phyloP scores from a whole-genome alignment of 2,329 filamentous ascomycete genomes.

The Lomentospora prolificans region DNA sequence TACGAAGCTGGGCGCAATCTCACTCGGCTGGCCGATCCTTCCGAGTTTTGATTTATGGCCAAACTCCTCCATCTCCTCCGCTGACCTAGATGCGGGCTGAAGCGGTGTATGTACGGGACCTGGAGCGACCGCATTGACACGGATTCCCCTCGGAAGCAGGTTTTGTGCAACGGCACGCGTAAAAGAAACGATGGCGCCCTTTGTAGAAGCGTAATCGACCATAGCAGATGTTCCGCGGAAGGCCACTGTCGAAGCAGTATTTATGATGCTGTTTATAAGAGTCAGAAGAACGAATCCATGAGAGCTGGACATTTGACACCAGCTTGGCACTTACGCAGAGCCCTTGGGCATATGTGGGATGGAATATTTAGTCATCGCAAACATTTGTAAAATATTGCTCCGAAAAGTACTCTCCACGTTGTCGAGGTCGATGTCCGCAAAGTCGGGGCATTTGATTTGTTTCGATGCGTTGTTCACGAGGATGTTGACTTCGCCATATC shows the following conservation, averaged over 20 bases:
- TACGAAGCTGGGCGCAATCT: conserved; percentile 30
- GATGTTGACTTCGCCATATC: conserved; percentile 30
- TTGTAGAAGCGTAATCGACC: conserved; percentile 47
- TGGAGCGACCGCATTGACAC: conserved; percentile 38
- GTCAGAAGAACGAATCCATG: background rate
- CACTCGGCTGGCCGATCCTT: conserved; percentile 31
- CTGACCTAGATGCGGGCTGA: conserved; percentile 30
- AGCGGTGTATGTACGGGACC: conserved; percentile 34
- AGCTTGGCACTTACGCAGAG: conserved; percentile 28
- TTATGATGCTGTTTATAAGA: conserved; percentile 46
- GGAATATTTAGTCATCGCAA: conserved; percentile 48
- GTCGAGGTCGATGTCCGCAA: conserved; percentile 43
- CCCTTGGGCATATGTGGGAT: conserved; percentile 44
- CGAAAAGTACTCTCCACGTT: conserved; percentile 46
- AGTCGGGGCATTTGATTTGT: conserved; percentile 42
- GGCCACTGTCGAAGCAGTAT: conserved; percentile 42
- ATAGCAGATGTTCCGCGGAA: conserved; percentile 40
- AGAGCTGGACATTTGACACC: no score
- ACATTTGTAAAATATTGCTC: conserved; percentile 47
- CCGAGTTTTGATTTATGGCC: conserved; percentile 26
- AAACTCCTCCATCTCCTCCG: conserved; percentile 35
- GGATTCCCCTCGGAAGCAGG: conserved; percentile 44
- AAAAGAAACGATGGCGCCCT: conserved; percentile 48
- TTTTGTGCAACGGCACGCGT: conserved; percentile 42
- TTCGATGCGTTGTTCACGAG: conserved; percentile 51